Evolutionary conservation across 352 stramenopile species (phyloP).

Genomic region (Hyaloperonospora brassicae): DNA sequence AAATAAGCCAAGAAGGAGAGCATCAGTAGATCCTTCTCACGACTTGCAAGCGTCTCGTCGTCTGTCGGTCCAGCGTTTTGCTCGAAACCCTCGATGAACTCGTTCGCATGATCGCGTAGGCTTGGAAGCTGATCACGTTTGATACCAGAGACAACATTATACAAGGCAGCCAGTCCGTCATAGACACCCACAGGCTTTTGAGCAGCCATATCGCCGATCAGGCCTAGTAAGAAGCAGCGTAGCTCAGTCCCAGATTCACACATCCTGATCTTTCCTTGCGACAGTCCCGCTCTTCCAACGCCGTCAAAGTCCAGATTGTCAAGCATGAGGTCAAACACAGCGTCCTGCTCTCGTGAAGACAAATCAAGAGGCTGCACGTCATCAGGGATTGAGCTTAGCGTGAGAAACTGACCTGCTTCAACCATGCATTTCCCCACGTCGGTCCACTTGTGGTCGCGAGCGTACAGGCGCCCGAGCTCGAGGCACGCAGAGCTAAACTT

Average conservation of each 20-base stretch:
- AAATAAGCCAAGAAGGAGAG: conserved; percentile 68
- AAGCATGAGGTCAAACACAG: conserved; percentile 37
- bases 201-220: conserved; percentile 64
- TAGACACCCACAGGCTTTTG: conserved; percentile 26
- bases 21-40: conserved; percentile 29
- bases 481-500: conserved; percentile 73
- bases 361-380: conserved; percentile 22
- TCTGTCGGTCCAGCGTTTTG: conserved; percentile 5
- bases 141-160: conserved; percentile 44
- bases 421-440: conserved; percentile 34
- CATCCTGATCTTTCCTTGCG: conserved; percentile 25
- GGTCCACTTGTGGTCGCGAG: conserved; percentile 30
- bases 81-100: conserved; percentile 12
- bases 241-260: conserved; percentile 46
- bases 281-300: conserved; percentile 29
- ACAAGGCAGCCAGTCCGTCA: conserved; percentile 27
- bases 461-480: conserved; percentile 41
- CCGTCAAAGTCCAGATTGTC: conserved; percentile 63
- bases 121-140: conserved; percentile 19
- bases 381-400: conserved; percentile 27
- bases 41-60: conserved; percentile 3
- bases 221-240: conserved; percentile 50
- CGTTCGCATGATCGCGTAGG: conserved; percentile 7
- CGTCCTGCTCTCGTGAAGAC: conserved; percentile 9
- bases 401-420: conserved; percentile 43